Conservation (phyloP, 31 red algal species). For the Endocladia muricata region DNA sequence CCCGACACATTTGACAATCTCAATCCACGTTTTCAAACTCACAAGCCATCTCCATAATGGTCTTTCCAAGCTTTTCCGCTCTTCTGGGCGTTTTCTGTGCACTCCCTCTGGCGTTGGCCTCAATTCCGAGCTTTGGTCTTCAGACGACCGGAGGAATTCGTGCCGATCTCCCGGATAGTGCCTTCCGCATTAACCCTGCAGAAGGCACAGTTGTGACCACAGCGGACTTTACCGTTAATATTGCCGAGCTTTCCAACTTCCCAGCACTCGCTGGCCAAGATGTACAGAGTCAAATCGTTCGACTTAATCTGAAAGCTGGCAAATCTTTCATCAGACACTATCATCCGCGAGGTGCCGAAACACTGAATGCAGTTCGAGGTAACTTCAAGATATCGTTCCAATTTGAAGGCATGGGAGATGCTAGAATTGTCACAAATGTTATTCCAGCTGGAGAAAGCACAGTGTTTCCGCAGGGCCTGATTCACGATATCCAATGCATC, state of each 20-base stretch:
- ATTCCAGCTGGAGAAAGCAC: background rate
- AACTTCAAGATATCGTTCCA: background rate
- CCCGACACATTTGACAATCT: no score
- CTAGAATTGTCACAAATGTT: constrained; percentile 3
- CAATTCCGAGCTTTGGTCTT: constrained; percentile 33
- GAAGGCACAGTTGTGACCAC: background rate
- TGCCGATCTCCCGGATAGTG: background rate
- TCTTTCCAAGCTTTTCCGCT: no score
- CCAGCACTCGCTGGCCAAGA: constrained; percentile 56
- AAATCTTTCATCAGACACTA: constrained; percentile 47
- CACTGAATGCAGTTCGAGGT: constrained; percentile 9
- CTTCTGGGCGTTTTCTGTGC: no score
- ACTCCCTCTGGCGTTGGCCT: background rate
- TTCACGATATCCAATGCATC: constrained; percentile 34
- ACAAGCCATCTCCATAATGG: no score
- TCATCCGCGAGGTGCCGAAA: constrained; percentile 40
- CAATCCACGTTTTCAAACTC: no score
- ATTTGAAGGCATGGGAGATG: background rate
- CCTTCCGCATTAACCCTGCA: constrained; percentile 28
- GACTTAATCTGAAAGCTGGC: constrained; percentile 8
- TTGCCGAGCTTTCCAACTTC: constrained; percentile 30
- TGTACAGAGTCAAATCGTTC: constrained; percentile 40
- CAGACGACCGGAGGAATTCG: constrained; percentile 9
- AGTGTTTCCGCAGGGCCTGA: constrained; percentile 47
- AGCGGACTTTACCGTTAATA: constrained; percentile 17